phyloP scores from a whole-genome alignment of 2,329 filamentous ascomycete species.

The Neopestalotiopsis clavispora region DNA sequence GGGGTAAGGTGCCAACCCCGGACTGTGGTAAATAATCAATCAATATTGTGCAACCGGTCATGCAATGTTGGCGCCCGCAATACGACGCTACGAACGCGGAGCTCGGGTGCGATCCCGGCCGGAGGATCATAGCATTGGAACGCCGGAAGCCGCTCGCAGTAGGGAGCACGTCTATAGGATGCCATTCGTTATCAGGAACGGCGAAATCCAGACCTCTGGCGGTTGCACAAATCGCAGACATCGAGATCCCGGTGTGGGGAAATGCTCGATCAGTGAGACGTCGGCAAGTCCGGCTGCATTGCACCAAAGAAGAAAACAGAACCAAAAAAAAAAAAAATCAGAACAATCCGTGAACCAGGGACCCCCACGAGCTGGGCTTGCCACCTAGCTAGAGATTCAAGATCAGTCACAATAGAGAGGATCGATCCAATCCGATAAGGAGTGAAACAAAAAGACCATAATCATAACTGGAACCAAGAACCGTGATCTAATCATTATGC shows the following conservation, averaged over 20 bases:
- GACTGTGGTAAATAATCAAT: neutral
- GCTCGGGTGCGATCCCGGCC: neutral
- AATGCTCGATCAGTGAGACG: slow-evolving; percentile 1
- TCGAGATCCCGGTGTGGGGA: slow-evolving; percentile 5
- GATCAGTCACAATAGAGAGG: slow-evolving; percentile 3
- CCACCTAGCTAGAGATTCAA: neutral
- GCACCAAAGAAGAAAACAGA: neutral
- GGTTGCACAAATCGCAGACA: slow-evolving; percentile 8
- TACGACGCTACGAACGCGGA: neutral
- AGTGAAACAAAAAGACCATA: neutral
- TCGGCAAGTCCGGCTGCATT: slow-evolving; percentile 7
- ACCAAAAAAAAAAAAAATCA: neutral
- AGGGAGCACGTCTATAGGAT: neutral
- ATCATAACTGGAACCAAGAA: neutral
- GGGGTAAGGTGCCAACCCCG: neutral
- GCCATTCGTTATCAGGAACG: neutral
- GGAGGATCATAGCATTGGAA: neutral
- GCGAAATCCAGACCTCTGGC: neutral
- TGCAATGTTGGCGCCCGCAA: neutral
- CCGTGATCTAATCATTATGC: slow-evolving; percentile 14
- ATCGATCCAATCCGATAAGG: slow-evolving; percentile 4
- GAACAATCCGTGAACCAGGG: neutral
- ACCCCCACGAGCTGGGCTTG: neutral
- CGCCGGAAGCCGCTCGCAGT: neutral
- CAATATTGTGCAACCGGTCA: neutral